Evolutionary conservation across 495 filamentous ascomycete species (phyloP).

Genomic region (Tetracladium marchalianum): DNA sequence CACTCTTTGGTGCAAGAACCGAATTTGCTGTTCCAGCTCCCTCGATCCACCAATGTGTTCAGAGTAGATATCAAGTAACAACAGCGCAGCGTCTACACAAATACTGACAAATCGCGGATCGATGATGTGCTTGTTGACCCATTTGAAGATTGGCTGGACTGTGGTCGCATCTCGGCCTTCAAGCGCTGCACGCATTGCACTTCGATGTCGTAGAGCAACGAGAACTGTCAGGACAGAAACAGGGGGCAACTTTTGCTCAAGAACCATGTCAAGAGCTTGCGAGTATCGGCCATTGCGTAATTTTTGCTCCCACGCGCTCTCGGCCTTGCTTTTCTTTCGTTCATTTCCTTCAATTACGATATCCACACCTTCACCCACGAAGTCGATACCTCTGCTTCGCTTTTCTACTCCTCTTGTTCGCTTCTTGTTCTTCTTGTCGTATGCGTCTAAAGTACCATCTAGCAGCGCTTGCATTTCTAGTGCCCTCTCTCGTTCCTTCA

Average conservation of each 20-base stretch:
- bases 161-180: conserved; percentile 72
- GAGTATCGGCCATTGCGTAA: conserved; percentile 71
- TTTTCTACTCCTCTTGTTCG: conserved; percentile 60
- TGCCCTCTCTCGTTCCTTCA: conserved; percentile 62
- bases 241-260: conserved; percentile 44
- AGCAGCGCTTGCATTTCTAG: conserved; percentile 82
- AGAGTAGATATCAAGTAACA: conserved; percentile 79
- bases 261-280: conserved; percentile 67
- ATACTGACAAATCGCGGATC: conserved; percentile 70
- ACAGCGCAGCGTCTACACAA: conserved; percentile 68
- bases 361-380: conserved; percentile 76
- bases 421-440: conserved; percentile 50
- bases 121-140: conserved; percentile 67
- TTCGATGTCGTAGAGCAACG: conserved; percentile 76
- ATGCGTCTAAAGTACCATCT: conserved; percentile 60
- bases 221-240: conserved; percentile 63
- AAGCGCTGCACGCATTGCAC: conserved; percentile 73
- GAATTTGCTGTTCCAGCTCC: conserved; percentile 59
- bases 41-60: conserved; percentile 64
- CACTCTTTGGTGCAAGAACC: conserved; percentile 55
- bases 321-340: conserved; percentile 41
- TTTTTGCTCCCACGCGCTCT: conserved; percentile 68
- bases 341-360: conserved; percentile 77
- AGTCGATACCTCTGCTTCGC: conserved; percentile 64
- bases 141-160: conserved; percentile 72